A percentile compares a stretch with the other conserved stretches of the same genome.
These are phyloP conservation scores for Epichloe coenophiala DNA, from an alignment of 2,329 filamentous ascomycete genomes.

Conservation along the genomic window DNA sequence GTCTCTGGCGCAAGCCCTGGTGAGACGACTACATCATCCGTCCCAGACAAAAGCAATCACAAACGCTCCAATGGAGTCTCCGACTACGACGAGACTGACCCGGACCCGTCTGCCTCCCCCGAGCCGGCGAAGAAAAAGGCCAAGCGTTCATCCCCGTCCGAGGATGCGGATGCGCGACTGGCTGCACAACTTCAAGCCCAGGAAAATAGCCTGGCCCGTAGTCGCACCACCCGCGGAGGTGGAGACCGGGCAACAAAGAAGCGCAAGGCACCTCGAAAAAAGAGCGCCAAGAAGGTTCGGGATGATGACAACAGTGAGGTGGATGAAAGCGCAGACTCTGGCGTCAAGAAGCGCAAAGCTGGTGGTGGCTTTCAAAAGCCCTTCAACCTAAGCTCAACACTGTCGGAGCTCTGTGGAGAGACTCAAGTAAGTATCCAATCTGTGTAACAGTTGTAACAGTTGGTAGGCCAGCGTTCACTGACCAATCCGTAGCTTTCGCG, in stretches of 20 bases:
- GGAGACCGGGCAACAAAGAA: slow-evolving; percentile 52
- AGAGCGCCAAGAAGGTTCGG: slow-evolving; percentile 62
- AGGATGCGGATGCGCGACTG: slow-evolving; percentile 73
- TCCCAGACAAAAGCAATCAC: slow-evolving; percentile 16
- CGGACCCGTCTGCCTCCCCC: slow-evolving; percentile 30
- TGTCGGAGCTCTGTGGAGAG: slow-evolving; percentile 59
- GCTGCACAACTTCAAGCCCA: slow-evolving; percentile 85
- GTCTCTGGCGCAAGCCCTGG: slow-evolving; percentile 41
- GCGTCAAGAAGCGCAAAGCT: slow-evolving; percentile 59
- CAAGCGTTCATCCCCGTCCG: slow-evolving; percentile 42
- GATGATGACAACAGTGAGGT: slow-evolving; percentile 70
- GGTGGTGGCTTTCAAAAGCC: slow-evolving; percentile 90
- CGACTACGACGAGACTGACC: slow-evolving; percentile 31
- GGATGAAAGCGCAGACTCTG: slow-evolving; percentile 44
- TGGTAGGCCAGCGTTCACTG: not conserved
- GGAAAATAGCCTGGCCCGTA: slow-evolving; percentile 59
- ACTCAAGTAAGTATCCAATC: slow-evolving; percentile 36
- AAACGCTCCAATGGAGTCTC: slow-evolving; percentile 25
- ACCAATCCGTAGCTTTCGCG: slow-evolving; percentile 57
- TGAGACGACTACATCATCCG: slow-evolving; percentile 23
- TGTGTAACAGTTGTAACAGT: not conserved
- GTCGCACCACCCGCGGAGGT: slow-evolving; percentile 64
- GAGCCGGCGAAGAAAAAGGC: slow-evolving; percentile 51
- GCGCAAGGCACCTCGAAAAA: slow-evolving; percentile 58
- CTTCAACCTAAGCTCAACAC: slow-evolving; percentile 57